These are phyloP conservation scores for Leishmania arabica DNA, from an alignment of 208 protist species.

Conservation along the genomic window DNA sequence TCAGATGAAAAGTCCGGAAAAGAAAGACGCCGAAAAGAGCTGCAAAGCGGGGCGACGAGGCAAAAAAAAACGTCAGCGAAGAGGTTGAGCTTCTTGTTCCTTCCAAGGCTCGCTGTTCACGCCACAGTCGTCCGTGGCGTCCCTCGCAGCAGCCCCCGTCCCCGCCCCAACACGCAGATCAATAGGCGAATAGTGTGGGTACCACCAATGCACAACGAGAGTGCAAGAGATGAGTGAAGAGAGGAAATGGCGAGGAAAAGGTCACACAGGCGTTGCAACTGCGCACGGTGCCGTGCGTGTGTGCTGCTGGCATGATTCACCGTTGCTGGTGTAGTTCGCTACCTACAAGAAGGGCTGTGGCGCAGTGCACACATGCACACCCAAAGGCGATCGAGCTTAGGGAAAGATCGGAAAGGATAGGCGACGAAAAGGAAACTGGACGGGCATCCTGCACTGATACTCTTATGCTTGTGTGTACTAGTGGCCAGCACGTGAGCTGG, in stretches of 20 bases:
- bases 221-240: not conserved
- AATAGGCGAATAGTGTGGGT: not conserved
- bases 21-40: too few species aligned
- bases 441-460: not conserved
- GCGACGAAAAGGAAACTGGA: not conserved
- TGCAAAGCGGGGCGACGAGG: not conserved
- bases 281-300: not conserved
- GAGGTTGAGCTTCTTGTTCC: not conserved
- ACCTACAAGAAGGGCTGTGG: not conserved
- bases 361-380: not conserved
- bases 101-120: too few species aligned
- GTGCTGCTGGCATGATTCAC: not conserved
- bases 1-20: not conserved
- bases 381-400: not conserved
- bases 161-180: not conserved
- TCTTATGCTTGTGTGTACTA: not conserved
- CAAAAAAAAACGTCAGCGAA: not conserved
- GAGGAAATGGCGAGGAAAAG: not conserved
- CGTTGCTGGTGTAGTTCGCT: not conserved
- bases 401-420: not conserved
- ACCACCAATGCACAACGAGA: not conserved
- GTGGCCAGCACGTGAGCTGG: not conserved
- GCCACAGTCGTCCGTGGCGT: not conserved
- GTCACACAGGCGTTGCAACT: not conserved
- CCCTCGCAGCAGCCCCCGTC: not conserved